These are phyloP conservation scores for Arthroderma sp. DNA, from an alignment of 2,329 filamentous ascomycete species.

Conservation along the genomic window DNA sequence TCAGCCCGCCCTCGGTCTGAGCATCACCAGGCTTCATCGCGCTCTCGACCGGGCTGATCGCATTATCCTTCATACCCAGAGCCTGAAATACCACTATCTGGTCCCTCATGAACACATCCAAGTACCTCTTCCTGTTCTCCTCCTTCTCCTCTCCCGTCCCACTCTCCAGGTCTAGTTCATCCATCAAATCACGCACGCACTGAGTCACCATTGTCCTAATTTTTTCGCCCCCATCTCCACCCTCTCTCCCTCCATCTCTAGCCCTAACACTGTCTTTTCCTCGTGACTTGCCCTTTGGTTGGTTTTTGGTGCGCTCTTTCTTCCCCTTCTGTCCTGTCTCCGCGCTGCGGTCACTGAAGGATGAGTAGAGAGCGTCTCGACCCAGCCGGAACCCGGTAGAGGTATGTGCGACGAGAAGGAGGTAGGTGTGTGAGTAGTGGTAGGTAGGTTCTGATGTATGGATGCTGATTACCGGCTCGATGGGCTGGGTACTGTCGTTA, in stretches of 20 bases:
- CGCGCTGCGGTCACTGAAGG: neutral
- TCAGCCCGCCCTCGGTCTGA: constrained; percentile 13
- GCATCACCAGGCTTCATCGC: constrained; percentile 17
- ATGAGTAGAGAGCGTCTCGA: constrained; percentile 37
- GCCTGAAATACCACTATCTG: constrained; percentile 49
- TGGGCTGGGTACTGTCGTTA: neutral
- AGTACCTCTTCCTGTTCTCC: constrained; percentile 21
- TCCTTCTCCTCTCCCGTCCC: neutral
- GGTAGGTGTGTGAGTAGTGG: constrained; percentile 36
- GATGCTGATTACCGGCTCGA: constrained; percentile 6
- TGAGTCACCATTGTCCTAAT: constrained; percentile 28
- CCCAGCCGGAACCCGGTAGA: constrained; percentile 37
- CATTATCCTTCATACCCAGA: constrained; percentile 25
- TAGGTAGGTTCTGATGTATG: constrained; percentile 31
- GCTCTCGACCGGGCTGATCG: neutral
- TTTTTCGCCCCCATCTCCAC: constrained; percentile 7
- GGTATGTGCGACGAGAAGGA: constrained; percentile 43
- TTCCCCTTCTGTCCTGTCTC: constrained; percentile 5
- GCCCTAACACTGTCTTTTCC: constrained; percentile 1
- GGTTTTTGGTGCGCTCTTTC: neutral
- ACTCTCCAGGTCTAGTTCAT: constrained; percentile 25
- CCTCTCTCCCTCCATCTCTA: neutral
- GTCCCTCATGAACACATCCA: constrained; percentile 45
- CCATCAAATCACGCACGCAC: constrained; percentile 33
- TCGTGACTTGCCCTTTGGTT: constrained; percentile 6